Percentiles rank a stretch among this genome's conserved stretches.
phyloP scores from a whole-genome alignment of 768 basidiomycete genomes.

The Calocybe indica region DNA sequence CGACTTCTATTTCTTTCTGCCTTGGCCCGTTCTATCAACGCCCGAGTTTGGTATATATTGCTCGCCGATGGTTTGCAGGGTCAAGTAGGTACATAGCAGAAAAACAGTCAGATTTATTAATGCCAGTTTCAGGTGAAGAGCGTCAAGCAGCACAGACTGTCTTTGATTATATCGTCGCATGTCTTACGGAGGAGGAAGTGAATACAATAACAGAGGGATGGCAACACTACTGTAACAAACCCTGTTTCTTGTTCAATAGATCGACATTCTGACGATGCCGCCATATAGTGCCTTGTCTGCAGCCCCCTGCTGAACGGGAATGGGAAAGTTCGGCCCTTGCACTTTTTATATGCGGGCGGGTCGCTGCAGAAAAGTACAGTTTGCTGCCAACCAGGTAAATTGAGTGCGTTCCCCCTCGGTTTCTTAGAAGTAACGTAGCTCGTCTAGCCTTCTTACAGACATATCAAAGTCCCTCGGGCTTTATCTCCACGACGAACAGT shows the following conservation, averaged over 20 bases:
- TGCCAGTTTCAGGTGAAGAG: constrained; percentile 49
- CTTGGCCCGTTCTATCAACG: constrained; percentile 58
- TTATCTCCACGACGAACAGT: constrained; percentile 71
- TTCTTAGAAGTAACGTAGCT: constrained; percentile 1
- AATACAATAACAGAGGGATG: constrained; percentile 20
- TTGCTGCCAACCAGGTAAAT: constrained; percentile 65
- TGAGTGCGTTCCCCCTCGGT: constrained; percentile 4
- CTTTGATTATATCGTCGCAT: constrained; percentile 70
- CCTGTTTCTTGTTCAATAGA: not conserved
- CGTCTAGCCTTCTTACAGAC: constrained; percentile 66
- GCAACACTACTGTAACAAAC: constrained; percentile 55
- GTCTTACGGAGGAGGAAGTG: constrained; percentile 64
- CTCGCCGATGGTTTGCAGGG: constrained; percentile 69
- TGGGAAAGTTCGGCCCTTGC: constrained; percentile 58
- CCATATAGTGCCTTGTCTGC: constrained; percentile 51
- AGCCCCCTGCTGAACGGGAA: constrained; percentile 56
- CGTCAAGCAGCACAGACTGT: constrained; percentile 71
- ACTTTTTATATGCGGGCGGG: constrained; percentile 75
- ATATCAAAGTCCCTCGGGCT: constrained; percentile 77
- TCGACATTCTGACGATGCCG: not conserved
- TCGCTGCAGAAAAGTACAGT: constrained; percentile 76
- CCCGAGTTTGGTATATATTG: constrained; percentile 71
- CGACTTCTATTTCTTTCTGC: constrained; percentile 56
- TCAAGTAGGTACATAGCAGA: constrained; percentile 38
- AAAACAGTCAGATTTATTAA: not conserved